phyloP scores from a whole-genome alignment of 2,329 filamentous ascomycete genomes.

The Whalleya microplaca region DNA sequence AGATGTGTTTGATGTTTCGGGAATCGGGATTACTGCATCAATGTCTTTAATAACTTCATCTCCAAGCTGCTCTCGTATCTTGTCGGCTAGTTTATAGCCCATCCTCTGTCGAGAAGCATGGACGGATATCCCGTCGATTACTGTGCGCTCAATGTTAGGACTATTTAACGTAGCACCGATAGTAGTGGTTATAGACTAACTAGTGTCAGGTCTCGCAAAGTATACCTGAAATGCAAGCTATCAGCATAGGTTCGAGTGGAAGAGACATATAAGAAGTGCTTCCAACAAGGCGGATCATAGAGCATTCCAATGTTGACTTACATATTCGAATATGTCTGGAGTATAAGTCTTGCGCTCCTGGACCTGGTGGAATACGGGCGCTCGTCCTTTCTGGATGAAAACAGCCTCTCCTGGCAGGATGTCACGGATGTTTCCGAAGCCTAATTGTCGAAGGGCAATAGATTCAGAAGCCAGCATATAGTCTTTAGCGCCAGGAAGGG shows the following conservation, averaged over 20 bases:
- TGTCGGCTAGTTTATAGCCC: slow-evolving; percentile 74
- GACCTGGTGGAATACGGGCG: slow-evolving; percentile 72
- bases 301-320: neutral
- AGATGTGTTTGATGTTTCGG: slow-evolving; percentile 75
- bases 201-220: slow-evolving; percentile 73
- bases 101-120: slow-evolving; percentile 72
- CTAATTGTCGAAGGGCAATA: slow-evolving; percentile 72
- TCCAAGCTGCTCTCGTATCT: slow-evolving; percentile 65
- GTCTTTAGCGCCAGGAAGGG: slow-evolving; percentile 60
- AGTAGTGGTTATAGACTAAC: slow-evolving; percentile 2
- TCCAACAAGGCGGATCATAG: neutral
- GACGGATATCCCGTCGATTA: slow-evolving; percentile 25
- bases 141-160: slow-evolving; percentile 8
- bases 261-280: neutral
- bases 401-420: slow-evolving; percentile 77
- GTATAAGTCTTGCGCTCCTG: slow-evolving; percentile 66
- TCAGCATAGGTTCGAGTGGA: slow-evolving; percentile 43
- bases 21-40: slow-evolving; percentile 67
- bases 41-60: slow-evolving; percentile 68
- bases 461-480: slow-evolving; percentile 86
- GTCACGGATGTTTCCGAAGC: slow-evolving; percentile 70
- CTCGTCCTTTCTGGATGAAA: slow-evolving; percentile 72
- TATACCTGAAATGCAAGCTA: slow-evolving; percentile 61
- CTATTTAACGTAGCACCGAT: neutral
- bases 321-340: slow-evolving; percentile 75